These are phyloP conservation scores for Scleroderma citrinum DNA, from an alignment of 768 basidiomycete species.

Conservation along the genomic window DNA sequence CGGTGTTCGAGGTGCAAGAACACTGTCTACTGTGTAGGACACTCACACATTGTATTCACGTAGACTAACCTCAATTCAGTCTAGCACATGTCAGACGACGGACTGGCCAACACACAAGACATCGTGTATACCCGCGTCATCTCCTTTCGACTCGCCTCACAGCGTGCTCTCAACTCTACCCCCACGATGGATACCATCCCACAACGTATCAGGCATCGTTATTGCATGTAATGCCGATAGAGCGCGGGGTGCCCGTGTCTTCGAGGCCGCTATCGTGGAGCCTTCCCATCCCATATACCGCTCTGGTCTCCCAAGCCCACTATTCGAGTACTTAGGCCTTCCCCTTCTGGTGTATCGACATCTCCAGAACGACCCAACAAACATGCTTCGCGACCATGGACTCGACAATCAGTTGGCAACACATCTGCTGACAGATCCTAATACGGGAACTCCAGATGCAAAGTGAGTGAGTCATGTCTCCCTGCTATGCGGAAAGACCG, in stretches of 20 bases:
- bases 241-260: conserved; percentile 15
- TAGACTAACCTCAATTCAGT: conserved; percentile 8
- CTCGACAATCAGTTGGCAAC: conserved; percentile 27
- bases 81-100: conserved; percentile 18
- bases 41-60: too few species aligned
- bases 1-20: conserved; percentile 23
- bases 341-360: conserved; percentile 27
- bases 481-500: too few species aligned
- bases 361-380: conserved; percentile 10
- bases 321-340: conserved; percentile 23
- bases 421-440: conserved; percentile 25
- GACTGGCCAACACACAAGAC: conserved; percentile 21
- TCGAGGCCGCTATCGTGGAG: conserved; percentile 16
- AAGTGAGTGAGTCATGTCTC: conserved; percentile 7
- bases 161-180: background rate
- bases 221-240: conserved; percentile 22
- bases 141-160: background rate
- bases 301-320: conserved; percentile 18
- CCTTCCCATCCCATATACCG: conserved; percentile 22
- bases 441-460: conserved; percentile 19
- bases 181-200: background rate
- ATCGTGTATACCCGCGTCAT: conserved; percentile 4
- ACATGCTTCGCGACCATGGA: conserved; percentile 15
- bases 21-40: conserved; percentile 19
- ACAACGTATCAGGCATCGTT: conserved; percentile 13